These are phyloP conservation scores for Cryptomeria japonica DNA, from an alignment of 75 land plant species.

Conservation along the genomic window DNA sequence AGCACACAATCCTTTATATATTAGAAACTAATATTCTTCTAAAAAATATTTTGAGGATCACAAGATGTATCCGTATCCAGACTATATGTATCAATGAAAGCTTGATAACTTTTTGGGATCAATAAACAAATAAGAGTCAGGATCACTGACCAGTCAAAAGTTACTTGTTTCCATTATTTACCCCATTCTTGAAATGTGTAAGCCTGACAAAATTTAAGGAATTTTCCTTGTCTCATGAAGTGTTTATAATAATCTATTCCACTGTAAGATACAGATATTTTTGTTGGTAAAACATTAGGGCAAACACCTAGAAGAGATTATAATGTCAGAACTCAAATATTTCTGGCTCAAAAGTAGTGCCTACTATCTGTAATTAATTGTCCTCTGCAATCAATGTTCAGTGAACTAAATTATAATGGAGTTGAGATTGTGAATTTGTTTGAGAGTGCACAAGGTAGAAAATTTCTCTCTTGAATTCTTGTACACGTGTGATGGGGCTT, in stretches of 20 bases:
- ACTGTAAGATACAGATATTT: too few relatives aligned
- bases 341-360: not conserved
- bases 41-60: not conserved
- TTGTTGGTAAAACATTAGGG: not conserved
- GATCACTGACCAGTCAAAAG: not conserved
- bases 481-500: not conserved
- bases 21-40: not conserved
- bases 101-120: not conserved
- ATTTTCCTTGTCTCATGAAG: too few relatives aligned
- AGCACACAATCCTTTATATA: not conserved
- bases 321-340: not conserved
- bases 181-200: too few relatives aligned
- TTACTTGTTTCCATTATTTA: too few relatives aligned
- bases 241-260: too few relatives aligned
- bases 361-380: not conserved
- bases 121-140: not conserved
- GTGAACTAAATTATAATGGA: not conserved
- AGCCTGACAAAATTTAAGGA: too few relatives aligned
- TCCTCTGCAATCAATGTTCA: not conserved
- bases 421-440: not conserved
- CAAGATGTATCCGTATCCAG: too few relatives aligned
- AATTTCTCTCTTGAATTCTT: not conserved
- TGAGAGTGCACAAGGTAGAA: not conserved
- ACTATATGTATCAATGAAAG: not conserved
- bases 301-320: not conserved